Percentiles rank a stretch among this genome's conserved stretches.
phyloP scores from a whole-genome alignment of 805 yeast genomes.

The Lipomyces starkeyi region DNA sequence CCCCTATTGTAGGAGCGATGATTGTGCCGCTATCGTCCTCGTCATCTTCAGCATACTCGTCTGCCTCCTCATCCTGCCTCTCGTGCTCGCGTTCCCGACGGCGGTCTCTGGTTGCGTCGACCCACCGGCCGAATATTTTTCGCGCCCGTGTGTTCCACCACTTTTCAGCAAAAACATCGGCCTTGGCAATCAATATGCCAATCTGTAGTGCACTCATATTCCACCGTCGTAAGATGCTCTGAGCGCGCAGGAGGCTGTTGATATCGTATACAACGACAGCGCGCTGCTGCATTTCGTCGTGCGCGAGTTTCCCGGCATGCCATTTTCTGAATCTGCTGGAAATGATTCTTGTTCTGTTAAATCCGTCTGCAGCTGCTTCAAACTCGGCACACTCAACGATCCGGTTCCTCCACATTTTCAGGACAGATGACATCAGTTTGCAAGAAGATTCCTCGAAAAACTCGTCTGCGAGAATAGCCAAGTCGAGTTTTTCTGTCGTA shows the following conservation, averaged over 20 bases:
- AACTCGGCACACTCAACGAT: not conserved
- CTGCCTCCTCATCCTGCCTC: not conserved
- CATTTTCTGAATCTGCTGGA: constrained; percentile 6
- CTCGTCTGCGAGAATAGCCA: constrained; percentile 14
- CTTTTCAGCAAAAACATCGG: constrained; percentile 24
- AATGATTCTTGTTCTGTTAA: not conserved
- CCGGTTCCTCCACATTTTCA: constrained; percentile 9
- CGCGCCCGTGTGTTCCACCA: constrained; percentile 12
- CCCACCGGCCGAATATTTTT: constrained; percentile 26
- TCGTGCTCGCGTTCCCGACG: constrained; percentile 3
- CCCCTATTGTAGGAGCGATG: not conserved
- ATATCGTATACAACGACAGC: constrained; percentile 27
- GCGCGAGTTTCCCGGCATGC: not conserved
- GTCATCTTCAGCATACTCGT: constrained; percentile 13
- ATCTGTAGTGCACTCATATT: constrained; percentile 26
- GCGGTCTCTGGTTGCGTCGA: constrained; percentile 20
- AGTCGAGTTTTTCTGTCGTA: constrained; percentile 15
- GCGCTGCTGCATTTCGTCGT: constrained; percentile 5
- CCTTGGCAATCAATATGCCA: constrained; percentile 25
- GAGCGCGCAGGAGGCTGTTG: constrained; percentile 28
- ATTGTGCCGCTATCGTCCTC: constrained; percentile 3
- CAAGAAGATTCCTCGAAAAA: not conserved
- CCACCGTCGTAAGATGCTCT: constrained; percentile 29
- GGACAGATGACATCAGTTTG: not conserved
- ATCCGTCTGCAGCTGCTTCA: not conserved